These are phyloP conservation scores for Trichoderma sp. DNA, from an alignment of 2,329 filamentous ascomycete genomes.

Conservation along the genomic window DNA sequence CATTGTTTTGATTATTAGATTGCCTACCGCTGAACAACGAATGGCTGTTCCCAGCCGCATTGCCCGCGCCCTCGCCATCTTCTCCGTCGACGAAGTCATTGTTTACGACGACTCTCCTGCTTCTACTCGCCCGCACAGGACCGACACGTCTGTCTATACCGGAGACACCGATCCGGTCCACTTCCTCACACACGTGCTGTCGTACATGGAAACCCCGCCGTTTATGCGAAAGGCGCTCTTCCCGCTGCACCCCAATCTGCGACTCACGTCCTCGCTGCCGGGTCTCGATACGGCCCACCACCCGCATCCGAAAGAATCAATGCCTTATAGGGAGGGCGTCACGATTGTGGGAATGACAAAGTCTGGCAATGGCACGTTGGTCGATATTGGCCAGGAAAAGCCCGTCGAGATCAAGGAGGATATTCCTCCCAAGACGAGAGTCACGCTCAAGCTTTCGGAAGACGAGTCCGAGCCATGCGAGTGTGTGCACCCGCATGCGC, in stretches of 20 bases:
- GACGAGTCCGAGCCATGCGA: constrained; percentile 50
- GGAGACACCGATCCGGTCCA: constrained; percentile 75
- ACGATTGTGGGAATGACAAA: constrained; percentile 52
- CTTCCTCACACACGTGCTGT: constrained; percentile 76
- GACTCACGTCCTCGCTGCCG: constrained; percentile 70
- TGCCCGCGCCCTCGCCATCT: constrained; percentile 78
- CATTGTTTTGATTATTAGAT: constrained; percentile 49
- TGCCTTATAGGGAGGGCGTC: constrained; percentile 77
- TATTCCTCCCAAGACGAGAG: constrained; percentile 69
- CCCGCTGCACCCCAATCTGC: constrained; percentile 75
- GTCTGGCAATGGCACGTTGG: constrained; percentile 52
- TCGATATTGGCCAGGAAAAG: constrained; percentile 59
- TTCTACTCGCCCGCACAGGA: constrained; percentile 47
- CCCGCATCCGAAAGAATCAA: constrained; percentile 73
- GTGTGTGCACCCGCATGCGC: constrained; percentile 66
- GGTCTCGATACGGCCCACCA: constrained; percentile 86
- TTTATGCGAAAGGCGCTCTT: constrained; percentile 78
- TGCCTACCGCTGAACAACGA: constrained; percentile 72
- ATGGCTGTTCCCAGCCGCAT: constrained; percentile 73
- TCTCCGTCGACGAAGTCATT: constrained; percentile 81
- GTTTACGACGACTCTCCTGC: constrained; percentile 71
- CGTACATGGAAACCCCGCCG: constrained; percentile 81
- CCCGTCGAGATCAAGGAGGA: constrained; percentile 58
- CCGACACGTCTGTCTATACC: constrained; percentile 60
- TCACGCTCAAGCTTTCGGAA: constrained; percentile 67